A percentile compares a stretch with the other conserved stretches of the same genome.
Evolutionary conservation across 176 grass and related monocot genomes (phyloP).

Genomic region (Juncus inflexus): DNA sequence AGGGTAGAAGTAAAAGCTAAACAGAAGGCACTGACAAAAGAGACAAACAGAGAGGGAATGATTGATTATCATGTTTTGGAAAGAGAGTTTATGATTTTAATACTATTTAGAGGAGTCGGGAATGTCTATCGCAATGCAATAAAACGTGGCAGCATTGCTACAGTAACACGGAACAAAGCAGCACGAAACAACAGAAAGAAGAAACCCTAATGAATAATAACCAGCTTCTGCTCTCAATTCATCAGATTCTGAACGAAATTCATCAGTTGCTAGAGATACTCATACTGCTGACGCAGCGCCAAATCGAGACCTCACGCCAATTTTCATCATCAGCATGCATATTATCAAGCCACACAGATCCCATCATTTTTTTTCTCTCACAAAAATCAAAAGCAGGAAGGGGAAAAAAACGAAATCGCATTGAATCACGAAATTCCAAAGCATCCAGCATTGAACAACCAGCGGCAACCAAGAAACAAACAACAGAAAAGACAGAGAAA

Average conservation of each 20-base stretch:
- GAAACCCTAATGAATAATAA: conserved; percentile 12
- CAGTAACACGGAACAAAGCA: conserved; percentile 23
- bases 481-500: background rate
- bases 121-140: conserved; percentile 5
- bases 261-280: background rate
- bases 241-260: background rate
- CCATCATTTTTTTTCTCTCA: background rate
- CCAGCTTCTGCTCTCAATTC: too few relatives aligned
- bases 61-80: background rate
- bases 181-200: conserved; percentile 1
- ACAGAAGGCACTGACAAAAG: too few relatives aligned
- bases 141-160: conserved; percentile 36
- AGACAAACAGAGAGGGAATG: too few relatives aligned
- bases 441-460: conserved; percentile 18
- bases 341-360: background rate
- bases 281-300: background rate
- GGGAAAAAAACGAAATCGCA: background rate
- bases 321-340: conserved; percentile 1
- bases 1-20: too few relatives aligned
- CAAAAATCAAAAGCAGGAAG: background rate
- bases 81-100: background rate
- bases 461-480: background rate
- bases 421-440: background rate
- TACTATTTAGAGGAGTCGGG: background rate
- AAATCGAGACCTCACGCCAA: background rate